A percentile compares a stretch with the other conserved stretches of the same genome.
These are phyloP conservation scores for Lactifluus hygrophoroides DNA, from an alignment of 768 basidiomycete genomes.

Conservation along the genomic window DNA sequence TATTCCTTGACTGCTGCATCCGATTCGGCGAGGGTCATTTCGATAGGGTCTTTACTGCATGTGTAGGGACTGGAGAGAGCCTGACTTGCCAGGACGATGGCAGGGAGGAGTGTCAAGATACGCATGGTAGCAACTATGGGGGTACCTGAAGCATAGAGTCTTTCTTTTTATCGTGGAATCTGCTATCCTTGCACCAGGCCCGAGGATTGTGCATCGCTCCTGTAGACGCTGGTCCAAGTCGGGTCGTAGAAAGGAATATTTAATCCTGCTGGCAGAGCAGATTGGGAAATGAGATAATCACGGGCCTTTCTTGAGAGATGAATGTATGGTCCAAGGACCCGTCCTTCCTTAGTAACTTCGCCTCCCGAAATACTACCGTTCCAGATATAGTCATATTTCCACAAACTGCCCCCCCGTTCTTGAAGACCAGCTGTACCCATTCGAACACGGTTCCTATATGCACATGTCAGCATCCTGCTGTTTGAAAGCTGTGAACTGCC, in stretches of 20 bases:
- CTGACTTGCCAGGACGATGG: background rate
- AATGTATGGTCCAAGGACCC: background rate
- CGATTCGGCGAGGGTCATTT: slow-evolving; percentile 1
- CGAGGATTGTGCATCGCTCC: background rate
- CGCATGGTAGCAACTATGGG: slow-evolving; percentile 1
- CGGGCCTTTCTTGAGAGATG: background rate
- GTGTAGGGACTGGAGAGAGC: background rate
- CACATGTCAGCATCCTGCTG: too few relatives aligned
- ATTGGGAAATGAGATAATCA: background rate
- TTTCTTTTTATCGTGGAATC: background rate
- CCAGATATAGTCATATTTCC: background rate
- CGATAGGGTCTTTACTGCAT: background rate
- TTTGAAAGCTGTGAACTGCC: background rate
- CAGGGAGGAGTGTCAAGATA: slow-evolving; percentile 1
- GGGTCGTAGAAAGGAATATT: background rate
- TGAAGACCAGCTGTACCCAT: too few relatives aligned
- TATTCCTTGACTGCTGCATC: slow-evolving; percentile 3
- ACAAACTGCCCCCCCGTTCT: background rate
- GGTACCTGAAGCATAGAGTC: background rate
- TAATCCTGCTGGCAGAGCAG: background rate
- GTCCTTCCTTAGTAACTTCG: background rate
- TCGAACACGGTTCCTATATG: too few relatives aligned
- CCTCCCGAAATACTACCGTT: background rate
- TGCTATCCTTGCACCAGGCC: background rate
- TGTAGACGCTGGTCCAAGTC: background rate